A percentile compares a stretch with the other conserved stretches of the same genome.
Evolutionary conservation across 2,329 filamentous ascomycete species (phyloP).

Genomic region (Escovopsis weberi): DNA sequence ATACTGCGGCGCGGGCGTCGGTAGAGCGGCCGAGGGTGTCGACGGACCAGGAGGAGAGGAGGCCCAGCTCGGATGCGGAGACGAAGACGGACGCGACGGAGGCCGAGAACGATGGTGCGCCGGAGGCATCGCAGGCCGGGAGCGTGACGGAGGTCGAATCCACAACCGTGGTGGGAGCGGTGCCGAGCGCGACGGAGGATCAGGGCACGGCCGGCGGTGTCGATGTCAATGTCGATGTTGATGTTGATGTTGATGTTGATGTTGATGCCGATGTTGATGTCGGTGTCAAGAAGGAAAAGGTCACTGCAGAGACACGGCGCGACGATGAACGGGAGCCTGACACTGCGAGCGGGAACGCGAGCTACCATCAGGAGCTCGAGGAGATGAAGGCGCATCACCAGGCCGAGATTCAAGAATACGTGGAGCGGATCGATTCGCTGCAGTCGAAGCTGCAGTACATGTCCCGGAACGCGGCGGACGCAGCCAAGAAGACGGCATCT

Average conservation of each 20-base stretch:
- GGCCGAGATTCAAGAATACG: conserved; percentile 68
- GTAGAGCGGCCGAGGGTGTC: conserved; percentile 17
- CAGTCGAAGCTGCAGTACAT: conserved; percentile 86
- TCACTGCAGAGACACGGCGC: neutral
- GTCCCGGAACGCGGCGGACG: conserved; percentile 62
- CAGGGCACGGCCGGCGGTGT: too few species aligned
- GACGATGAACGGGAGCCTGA: neutral
- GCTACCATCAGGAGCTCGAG: conserved; percentile 9
- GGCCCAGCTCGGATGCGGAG: neutral
- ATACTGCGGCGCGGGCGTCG: conserved; percentile 12
- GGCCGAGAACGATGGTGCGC: too few species aligned
- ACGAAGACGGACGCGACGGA: neutral
- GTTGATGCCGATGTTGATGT: too few species aligned
- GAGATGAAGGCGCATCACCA: conserved; percentile 35
- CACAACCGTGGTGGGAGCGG: too few species aligned
- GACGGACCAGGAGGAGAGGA: conserved; percentile 9
- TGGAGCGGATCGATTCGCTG: conserved; percentile 82
- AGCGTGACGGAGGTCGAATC: too few species aligned
- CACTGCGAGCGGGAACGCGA: neutral
- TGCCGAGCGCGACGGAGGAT: too few species aligned
- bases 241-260: neutral
- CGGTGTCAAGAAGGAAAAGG: neutral
- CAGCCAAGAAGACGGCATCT: conserved; percentile 55
- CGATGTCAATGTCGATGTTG: neutral
- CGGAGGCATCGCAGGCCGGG: too few species aligned